Evolutionary conservation across 2,329 filamentous ascomycete species (phyloP).

Genomic region (Monosporascus sp.): DNA sequence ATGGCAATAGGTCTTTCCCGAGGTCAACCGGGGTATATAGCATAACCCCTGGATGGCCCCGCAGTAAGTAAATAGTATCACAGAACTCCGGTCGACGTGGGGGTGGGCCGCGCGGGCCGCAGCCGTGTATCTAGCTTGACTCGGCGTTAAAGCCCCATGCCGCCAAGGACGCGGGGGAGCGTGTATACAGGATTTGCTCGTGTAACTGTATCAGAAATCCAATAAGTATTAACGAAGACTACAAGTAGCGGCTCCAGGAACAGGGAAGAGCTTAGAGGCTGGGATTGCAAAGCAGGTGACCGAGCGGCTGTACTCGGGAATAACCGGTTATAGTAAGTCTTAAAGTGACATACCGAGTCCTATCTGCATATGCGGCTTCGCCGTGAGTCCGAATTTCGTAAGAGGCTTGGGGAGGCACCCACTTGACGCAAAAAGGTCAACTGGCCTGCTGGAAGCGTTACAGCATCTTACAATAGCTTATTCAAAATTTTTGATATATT

Average conservation of each 20-base stretch:
- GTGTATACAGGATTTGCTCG: neutral
- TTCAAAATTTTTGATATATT: neutral
- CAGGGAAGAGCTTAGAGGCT: neutral
- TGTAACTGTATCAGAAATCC: neutral
- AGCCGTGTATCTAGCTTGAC: neutral
- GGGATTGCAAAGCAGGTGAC: neutral
- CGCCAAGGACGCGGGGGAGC: neutral
- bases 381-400: too few species aligned
- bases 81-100: neutral
- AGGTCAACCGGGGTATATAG: too few species aligned
- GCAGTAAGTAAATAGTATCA: too few species aligned
- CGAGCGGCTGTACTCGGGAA: neutral
- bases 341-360: too few species aligned
- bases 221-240: neutral
- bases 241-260: neutral
- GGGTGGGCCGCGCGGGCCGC: neutral
- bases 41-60: too few species aligned
- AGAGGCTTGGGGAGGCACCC: too few species aligned
- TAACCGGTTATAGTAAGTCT: neutral
- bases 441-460: neutral
- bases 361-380: too few species aligned
- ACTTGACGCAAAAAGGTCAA: neutral
- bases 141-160: neutral
- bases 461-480: neutral
- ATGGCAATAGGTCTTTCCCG: too few species aligned